These are phyloP conservation scores for Manihot esculenta DNA, from an alignment of 441 rosid genomes.

Conservation along the genomic window DNA sequence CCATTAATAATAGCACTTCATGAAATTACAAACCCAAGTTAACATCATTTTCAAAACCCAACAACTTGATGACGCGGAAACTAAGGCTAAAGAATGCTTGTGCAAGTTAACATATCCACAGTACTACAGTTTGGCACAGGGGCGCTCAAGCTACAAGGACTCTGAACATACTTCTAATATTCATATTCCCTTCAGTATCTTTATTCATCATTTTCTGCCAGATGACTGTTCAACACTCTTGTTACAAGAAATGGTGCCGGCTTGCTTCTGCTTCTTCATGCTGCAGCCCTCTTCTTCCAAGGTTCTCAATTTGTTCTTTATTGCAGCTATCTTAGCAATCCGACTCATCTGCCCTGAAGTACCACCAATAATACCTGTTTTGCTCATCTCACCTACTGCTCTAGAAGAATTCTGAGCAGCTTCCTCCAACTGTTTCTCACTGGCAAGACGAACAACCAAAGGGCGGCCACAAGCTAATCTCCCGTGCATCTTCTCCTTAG, in stretches of 20 bases:
- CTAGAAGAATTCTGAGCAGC: constrained; percentile 35
- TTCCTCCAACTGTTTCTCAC: constrained; percentile 61
- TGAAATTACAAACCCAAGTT: not conserved
- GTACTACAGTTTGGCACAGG: not conserved
- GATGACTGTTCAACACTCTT: not conserved
- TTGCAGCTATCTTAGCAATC: constrained; percentile 72
- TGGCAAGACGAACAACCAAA: constrained; percentile 72
- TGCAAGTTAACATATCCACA: not conserved
- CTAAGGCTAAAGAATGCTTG: not conserved
- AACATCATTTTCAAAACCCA: not conserved
- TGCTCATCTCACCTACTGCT: constrained; percentile 36
- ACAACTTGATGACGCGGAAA: not conserved
- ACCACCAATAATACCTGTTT: constrained; percentile 41
- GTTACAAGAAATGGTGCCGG: constrained; percentile 12
- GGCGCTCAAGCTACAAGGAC: not conserved
- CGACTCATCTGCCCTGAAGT: constrained; percentile 54
- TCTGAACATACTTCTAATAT: not conserved
- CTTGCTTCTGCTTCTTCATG: constrained; percentile 64
- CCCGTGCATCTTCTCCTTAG: constrained; percentile 96
- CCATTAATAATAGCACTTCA: not conserved
- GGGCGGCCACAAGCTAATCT: constrained; percentile 90
- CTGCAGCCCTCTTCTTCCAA: constrained; percentile 60
- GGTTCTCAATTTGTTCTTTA: constrained; percentile 79
- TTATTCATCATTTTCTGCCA: constrained; percentile 8
- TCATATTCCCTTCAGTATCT: not conserved